These are phyloP conservation scores for Lactarius vividus DNA, from an alignment of 768 basidiomycete genomes.

Conservation along the genomic window DNA sequence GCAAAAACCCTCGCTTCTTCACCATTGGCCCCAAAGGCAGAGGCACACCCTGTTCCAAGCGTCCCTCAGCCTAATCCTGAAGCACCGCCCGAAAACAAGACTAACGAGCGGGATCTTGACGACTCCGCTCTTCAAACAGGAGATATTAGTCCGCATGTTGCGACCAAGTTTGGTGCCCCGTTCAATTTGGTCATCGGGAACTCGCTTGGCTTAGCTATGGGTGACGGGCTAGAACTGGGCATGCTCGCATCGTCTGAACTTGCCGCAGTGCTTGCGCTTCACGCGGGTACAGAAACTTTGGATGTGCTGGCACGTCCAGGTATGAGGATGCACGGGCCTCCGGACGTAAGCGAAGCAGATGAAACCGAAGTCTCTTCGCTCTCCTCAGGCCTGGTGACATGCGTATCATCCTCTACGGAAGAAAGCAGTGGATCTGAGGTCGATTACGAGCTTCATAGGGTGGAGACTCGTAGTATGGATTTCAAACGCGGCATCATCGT, in stretches of 20 bases:
- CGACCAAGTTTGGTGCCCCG: not conserved
- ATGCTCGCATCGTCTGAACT: conserved; percentile 16
- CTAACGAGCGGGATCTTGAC: not conserved
- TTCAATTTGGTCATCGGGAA: not conserved
- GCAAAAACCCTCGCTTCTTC: not conserved
- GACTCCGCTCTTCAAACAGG: not conserved
- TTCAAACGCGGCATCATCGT: conserved; percentile 14
- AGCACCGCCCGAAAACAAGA: not conserved
- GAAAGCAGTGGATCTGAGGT: conserved; percentile 19
- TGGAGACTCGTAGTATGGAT: conserved; percentile 12
- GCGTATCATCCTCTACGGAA: conserved; percentile 5
- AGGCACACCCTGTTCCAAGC: not conserved
- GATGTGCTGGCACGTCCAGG: conserved; percentile 1
- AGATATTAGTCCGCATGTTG: not conserved
- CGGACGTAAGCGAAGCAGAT: not conserved
- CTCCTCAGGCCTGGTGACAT: conserved; percentile 10
- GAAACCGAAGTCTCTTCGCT: conserved; percentile 6
- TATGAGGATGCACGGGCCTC: not conserved
- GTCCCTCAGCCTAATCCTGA: not conserved
- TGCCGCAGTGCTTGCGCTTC: conserved; percentile 7
- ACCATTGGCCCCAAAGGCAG: not conserved
- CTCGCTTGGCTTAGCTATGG: conserved; percentile 7
- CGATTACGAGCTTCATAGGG: conserved; percentile 12
- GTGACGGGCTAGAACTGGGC: not conserved
- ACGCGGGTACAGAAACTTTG: not conserved